Conservation (phyloP, 768 basidiomycete species). For the Lactarius hengduanensis region DNA sequence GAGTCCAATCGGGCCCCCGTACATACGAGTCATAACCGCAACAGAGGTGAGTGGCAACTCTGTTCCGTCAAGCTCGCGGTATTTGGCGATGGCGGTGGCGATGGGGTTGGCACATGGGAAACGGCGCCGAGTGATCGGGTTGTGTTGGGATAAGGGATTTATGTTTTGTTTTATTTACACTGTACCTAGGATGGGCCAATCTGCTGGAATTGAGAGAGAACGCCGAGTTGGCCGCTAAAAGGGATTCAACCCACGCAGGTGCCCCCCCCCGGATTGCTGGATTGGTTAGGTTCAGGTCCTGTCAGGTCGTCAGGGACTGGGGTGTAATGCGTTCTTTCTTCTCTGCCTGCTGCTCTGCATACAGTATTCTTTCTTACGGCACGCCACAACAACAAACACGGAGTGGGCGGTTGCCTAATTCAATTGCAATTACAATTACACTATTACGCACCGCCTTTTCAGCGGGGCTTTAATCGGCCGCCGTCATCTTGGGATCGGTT, state of each 20-base stretch:
- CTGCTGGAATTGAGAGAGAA: slow-evolving; percentile 16
- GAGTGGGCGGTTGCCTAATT: background rate
- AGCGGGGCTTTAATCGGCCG: slow-evolving; percentile 16
- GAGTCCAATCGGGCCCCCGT: slow-evolving; percentile 3
- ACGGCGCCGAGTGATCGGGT: slow-evolving; percentile 3
- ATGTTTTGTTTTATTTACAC: background rate
- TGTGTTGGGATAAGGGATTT: background rate
- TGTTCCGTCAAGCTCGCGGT: slow-evolving; percentile 23
- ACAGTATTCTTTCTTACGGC: slow-evolving; percentile 3
- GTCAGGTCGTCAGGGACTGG: slow-evolving; percentile 12
- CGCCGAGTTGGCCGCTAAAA: slow-evolving; percentile 9
- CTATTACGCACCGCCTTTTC: slow-evolving; percentile 26
- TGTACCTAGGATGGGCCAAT: background rate
- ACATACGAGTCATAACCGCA: background rate
- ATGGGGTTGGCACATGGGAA: background rate
- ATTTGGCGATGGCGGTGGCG: slow-evolving; percentile 6
- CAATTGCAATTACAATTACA: slow-evolving; percentile 4
- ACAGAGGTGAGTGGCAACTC: slow-evolving; percentile 1
- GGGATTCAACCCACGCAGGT: slow-evolving; percentile 9
- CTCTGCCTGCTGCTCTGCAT: background rate
- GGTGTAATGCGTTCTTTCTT: background rate
- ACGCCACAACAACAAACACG: slow-evolving; percentile 21
- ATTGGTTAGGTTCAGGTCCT: background rate
- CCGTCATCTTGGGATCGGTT: slow-evolving; percentile 20
- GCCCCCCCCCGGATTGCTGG: background rate